Evolutionary conservation across 805 yeast species (phyloP).

Genomic region (Schizosaccharomyces japonicus): DNA sequence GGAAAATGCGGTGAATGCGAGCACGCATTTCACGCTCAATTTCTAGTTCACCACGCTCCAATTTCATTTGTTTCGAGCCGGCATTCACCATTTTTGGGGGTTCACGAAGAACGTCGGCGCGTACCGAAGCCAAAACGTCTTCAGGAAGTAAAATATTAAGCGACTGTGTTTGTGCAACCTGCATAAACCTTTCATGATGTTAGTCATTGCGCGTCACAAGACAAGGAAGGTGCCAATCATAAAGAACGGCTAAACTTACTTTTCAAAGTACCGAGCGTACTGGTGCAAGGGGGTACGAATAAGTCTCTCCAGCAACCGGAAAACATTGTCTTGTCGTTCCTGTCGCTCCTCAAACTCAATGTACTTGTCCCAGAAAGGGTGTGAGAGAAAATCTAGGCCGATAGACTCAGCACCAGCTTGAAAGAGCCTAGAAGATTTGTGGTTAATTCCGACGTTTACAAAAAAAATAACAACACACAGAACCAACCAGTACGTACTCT

Average conservation of each 20-base stretch:
- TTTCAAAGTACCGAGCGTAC: slow-evolving; percentile 50
- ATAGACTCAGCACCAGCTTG: slow-evolving; percentile 25
- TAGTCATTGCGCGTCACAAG: background rate
- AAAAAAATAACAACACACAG: background rate
- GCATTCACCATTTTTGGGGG: slow-evolving; percentile 12
- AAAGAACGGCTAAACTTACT: slow-evolving; percentile 5
- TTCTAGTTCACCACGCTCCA: slow-evolving; percentile 12
- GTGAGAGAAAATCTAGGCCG: slow-evolving; percentile 56
- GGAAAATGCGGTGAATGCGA: slow-evolving; percentile 23
- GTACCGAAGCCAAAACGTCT: slow-evolving; percentile 1
- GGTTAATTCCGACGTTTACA: background rate
- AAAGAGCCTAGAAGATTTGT: slow-evolving; percentile 21
- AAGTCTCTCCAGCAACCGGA: slow-evolving; percentile 18
- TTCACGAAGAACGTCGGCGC: slow-evolving; percentile 1
- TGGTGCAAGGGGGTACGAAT: slow-evolving; percentile 52
- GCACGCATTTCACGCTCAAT: slow-evolving; percentile 21
- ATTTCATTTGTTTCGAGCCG: slow-evolving; percentile 6
- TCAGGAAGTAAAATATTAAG: slow-evolving; percentile 16
- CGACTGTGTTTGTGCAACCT: slow-evolving; percentile 15
- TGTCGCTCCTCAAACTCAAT: slow-evolving; percentile 34
- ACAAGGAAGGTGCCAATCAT: background rate
- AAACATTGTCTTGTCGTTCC: slow-evolving; percentile 21
- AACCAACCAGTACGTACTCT: slow-evolving; percentile 1
- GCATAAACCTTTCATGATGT: slow-evolving; percentile 11
- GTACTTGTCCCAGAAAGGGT: slow-evolving; percentile 61